Evolutionary conservation across 805 yeast genomes (phyloP), one percentile per base, ranked within the genome.

Genomic region (Ogataea haglerorum): DNA sequence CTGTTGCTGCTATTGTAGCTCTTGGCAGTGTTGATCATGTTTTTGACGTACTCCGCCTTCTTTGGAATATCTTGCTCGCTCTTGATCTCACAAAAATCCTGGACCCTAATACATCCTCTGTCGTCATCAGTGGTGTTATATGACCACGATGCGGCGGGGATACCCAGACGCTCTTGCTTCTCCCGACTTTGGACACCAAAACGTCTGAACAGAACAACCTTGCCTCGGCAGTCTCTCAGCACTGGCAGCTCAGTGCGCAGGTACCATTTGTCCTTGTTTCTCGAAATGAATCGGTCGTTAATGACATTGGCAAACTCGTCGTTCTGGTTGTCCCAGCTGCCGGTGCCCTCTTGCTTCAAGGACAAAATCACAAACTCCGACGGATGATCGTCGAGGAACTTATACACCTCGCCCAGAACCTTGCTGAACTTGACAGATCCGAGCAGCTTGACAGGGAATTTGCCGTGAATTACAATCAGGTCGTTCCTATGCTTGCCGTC

Each of bases 301-400:
- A 84, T 67, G 32, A 74, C 64, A 46, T 76, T 75, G 26, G 78
- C 76, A 57, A 84, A 82, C 56, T 83, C 89, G 53, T 80, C 85
- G 35, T 67, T 57, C 33, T 72, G 71, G 43, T 77, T 72, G 50
- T 80, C 72, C 86, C 87, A 82, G 27, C 69, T 67, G 37, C 78
- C 77, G 14, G 78, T 67, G 28, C 91, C 91, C 60, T 85, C 93
- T 56, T 80, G 85, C 56, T 85, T 85, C 47, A 85, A 60, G 1
- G 88, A 80, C 13, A 85, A 73, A 42, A 85, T 60, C 9, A 82
- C 84, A 9, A 77, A 64, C 61, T 85, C 93, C 4, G 79, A 69
- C 1, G 58, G 63, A 60, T 83, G 71, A 4, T 58, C 43, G 12
- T 68, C 63, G 45, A 84, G 65, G 52, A 81, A 85, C 10, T 65